Evolutionary conservation across 2,329 filamentous ascomycete genomes (phyloP).

Genomic region (Coniella vitis): DNA sequence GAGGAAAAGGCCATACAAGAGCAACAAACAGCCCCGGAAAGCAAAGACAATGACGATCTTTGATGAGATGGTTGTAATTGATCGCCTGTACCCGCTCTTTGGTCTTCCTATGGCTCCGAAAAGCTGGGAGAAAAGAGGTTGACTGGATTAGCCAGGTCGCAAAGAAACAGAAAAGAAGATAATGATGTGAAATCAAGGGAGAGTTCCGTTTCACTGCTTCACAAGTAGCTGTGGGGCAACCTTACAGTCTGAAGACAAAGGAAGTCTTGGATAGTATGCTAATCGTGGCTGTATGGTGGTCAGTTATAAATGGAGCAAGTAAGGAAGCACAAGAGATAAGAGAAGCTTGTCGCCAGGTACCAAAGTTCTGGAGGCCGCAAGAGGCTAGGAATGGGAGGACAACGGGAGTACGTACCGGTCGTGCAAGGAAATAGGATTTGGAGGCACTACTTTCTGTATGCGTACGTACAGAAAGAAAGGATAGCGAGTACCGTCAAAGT

Average conservation of each 20-base stretch:
- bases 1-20: background rate
- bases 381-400: background rate
- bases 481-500: too few relatives aligned
- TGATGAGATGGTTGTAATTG: background rate
- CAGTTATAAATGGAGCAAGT: conserved; percentile 3
- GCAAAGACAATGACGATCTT: background rate
- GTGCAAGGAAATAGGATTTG: too few relatives aligned
- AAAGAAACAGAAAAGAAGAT: background rate
- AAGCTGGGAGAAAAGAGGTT: background rate
- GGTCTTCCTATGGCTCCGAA: too few relatives aligned
- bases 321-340: conserved; percentile 8
- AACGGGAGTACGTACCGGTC: background rate
- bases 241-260: background rate
- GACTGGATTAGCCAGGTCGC: background rate
- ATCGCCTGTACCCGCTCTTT: too few relatives aligned
- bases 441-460: too few relatives aligned
- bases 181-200: too few relatives aligned
- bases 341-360: background rate
- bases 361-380: background rate
- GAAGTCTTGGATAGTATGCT: conserved; percentile 2
- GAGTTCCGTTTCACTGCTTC: too few relatives aligned
- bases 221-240: too few relatives aligned
- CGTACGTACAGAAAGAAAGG: too few relatives aligned
- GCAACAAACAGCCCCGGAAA: background rate
- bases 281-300: background rate